Evolutionary conservation across 768 basidiomycete species (phyloP), one percentile per base, ranked within the genome.

Genomic region (Serendipita sp.): DNA sequence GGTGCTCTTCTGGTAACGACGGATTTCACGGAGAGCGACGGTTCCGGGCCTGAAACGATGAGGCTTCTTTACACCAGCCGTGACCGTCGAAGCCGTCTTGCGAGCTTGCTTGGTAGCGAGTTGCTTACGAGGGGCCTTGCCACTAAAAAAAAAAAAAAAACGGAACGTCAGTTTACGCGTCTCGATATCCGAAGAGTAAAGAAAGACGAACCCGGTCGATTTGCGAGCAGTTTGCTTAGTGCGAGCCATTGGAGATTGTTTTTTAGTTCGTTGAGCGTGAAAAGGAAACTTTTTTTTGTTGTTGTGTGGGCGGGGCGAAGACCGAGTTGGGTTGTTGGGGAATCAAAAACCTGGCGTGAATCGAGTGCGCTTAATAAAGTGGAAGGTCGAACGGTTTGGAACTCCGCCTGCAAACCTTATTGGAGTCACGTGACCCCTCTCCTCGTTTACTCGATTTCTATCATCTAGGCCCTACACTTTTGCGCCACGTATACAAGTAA

Each of bases 171-270:
- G 23, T 23, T 23, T 23, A 23, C 23, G 23, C 23, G 23, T 23
- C 23, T 23, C 23, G 23, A 23, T 23, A 23, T n/a, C 11, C 18
- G 18, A 87, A 84, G 73, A 23, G 23, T 23, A 23, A 23, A 23
- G 23, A 23, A 23, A 6, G 44, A 1, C 65, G 76, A 85, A 87
- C 80, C 85, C 88, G 68, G 88, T 89, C 58, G 87, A 88, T 76
- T 90, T 90, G 76, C 87, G 86, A 67, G 87, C 89, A 65, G 88
- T 91, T 80, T 91, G 89, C 80, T 87, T 60, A 8, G 55, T 60
- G 55, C 55, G 55, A 36, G 55, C 55, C 55, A 60, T 60, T 60
- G 4, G 27, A 60, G n/a, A 37, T 27, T 60, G 23, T 60, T 31
- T 85, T 18, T 62, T 16, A 63, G 85, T 76, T 86, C 87, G 82